phyloP scores from a whole-genome alignment of 352 stramenopile species.

The Pythium chondricola region DNA sequence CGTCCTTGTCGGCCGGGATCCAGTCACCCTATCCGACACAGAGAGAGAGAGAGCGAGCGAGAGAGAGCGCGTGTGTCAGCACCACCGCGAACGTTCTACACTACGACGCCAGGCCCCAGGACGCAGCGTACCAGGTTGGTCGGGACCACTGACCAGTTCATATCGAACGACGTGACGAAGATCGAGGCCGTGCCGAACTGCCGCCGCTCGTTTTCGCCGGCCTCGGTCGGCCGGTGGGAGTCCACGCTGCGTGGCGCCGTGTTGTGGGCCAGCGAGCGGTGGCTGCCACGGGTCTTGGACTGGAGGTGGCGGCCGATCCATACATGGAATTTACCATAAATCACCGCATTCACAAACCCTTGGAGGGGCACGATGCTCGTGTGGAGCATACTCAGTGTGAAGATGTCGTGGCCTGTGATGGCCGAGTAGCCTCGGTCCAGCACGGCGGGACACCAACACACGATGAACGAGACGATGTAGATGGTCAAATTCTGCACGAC shows the following conservation, averaged over 20 bases:
- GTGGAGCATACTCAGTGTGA: conserved; percentile 62
- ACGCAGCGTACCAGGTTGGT: conserved; percentile 37
- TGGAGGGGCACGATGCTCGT: conserved; percentile 75
- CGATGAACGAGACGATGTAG: conserved; percentile 74
- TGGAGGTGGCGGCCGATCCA: conserved; percentile 66
- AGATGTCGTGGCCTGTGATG: conserved; percentile 48
- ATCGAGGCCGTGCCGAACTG: conserved; percentile 68
- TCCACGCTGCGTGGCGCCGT: no score
- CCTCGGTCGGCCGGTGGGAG: conserved; percentile 24
- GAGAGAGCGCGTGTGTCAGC: no score
- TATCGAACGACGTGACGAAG: conserved; percentile 80
- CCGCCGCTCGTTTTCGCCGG: conserved; percentile 40
- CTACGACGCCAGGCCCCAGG: neutral
- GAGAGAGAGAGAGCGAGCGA: neutral
- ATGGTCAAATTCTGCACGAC: conserved; percentile 81
- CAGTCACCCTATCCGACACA: conserved; percentile 37
- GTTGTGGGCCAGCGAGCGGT: no score
- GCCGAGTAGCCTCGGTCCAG: conserved; percentile 55
- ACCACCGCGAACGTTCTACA: no score
- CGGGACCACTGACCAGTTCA: conserved; percentile 67
- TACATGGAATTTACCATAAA: conserved; percentile 83
- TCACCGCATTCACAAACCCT: conserved; percentile 80
- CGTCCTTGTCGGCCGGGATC: conserved; percentile 64
- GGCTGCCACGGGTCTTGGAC: no score
- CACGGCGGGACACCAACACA: conserved; percentile 74